Evolutionary conservation across 805 yeast species (phyloP), one percentile per base, ranked within the genome.

Genomic region (Danielozyma ontarioensis): DNA sequence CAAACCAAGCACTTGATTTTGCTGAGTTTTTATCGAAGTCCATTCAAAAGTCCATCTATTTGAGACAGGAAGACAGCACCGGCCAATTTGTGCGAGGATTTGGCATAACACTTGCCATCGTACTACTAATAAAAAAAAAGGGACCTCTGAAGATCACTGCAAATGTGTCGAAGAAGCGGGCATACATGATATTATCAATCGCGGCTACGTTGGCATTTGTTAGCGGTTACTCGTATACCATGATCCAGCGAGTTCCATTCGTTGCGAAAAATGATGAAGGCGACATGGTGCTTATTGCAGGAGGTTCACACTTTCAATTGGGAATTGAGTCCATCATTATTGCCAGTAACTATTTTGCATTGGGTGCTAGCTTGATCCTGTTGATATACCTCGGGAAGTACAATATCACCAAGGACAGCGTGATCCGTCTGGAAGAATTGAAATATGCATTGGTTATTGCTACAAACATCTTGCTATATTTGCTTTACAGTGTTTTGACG

Each of bases 281-380:
- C 10, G 57, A 62, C n/a, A 51, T 79, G 3, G 71, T 78, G 55
- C 69, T 63, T 44, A 69, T 80, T 35, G 72, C 83, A 37, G 86
- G 86, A 11, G 87, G 85, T 3, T 55, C 59, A 3, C 73, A 70
- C 35, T 78, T 77, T 64, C 90, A 83, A 56, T 77, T 82, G 55
- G 90, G 93, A 1, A 57, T 74, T 3, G 94, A 84, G 50, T 68
- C 78, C 3, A 48, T 77, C 4, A 52, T 80, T 2, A 70, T 81
- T 5, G 69, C 74, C 3, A 51, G 46, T 2, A 61, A 73, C 41
- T 84, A 83, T 45, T 41, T 70, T 4, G 44, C 57, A 0, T 59
- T 83, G 42, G 74, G 72, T 0, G 32, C 55, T 0, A 38, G 67
- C 4, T 32, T 74, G n/a, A 46, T 73, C 8, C 33, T 49, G 1